These are phyloP conservation scores for Barnettozyma californica DNA, from an alignment of 805 yeast species.

Conservation along the genomic window DNA sequence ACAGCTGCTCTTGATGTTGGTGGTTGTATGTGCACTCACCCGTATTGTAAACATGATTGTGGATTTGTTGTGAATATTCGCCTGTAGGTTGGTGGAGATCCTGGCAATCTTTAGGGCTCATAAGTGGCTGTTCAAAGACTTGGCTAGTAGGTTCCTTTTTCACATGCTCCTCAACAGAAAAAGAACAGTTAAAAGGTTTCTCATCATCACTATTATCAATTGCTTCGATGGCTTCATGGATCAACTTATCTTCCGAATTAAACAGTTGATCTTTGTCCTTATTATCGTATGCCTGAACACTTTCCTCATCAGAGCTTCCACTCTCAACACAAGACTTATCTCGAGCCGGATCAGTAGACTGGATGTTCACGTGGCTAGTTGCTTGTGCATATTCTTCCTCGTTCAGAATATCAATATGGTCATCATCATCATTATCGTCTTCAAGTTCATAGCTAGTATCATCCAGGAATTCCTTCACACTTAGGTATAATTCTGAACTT, in stretches of 20 bases:
- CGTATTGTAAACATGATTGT: background rate
- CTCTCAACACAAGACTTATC: slow-evolving; percentile 10
- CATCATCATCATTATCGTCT: slow-evolving; percentile 8
- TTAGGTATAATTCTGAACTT: slow-evolving; percentile 1
- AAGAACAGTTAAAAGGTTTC: background rate
- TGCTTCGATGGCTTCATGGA: slow-evolving; percentile 1
- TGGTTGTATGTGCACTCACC: background rate
- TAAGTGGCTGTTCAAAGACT: background rate
- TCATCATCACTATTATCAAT: background rate
- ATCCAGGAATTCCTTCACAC: slow-evolving; percentile 7
- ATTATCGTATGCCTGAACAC: background rate
- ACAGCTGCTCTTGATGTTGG: background rate
- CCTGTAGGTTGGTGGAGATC: too few relatives aligned
- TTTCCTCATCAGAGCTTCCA: slow-evolving; percentile 13
- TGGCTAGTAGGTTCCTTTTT: background rate
- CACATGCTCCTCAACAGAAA: background rate
- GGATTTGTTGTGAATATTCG: background rate
- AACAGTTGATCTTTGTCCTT: background rate
- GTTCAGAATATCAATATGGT: slow-evolving; percentile 1
- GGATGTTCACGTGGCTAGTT: slow-evolving; percentile 4
- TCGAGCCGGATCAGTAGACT: background rate
- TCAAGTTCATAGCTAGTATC: slow-evolving; percentile 3
- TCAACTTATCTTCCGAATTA: background rate
- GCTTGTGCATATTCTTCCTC: slow-evolving; percentile 8
- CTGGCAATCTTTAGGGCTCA: background rate